phyloP scores from a whole-genome alignment of 345 rosid genomes.

The Boechera retrofracta region DNA sequence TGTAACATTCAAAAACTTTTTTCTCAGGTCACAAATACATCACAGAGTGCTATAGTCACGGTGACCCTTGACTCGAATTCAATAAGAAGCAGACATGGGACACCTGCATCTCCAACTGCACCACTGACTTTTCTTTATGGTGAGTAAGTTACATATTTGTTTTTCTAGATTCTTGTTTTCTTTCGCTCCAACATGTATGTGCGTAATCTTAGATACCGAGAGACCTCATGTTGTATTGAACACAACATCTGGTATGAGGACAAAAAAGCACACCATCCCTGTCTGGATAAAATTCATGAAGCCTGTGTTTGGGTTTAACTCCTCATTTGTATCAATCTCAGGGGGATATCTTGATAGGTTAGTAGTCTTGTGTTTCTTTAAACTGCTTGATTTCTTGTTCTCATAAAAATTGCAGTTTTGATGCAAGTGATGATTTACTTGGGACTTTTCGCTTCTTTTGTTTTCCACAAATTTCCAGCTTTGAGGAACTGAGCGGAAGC shows the following conservation, averaged over 20 bases:
- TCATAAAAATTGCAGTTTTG: neutral
- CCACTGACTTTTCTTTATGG: conserved; percentile 89
- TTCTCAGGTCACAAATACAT: conserved; percentile 70
- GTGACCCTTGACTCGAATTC: conserved; percentile 54
- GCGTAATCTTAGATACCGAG: conserved; percentile 64
- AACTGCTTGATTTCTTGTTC: neutral
- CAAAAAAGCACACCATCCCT: conserved; percentile 63
- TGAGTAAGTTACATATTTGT: conserved; percentile 37
- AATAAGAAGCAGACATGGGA: conserved; percentile 75
- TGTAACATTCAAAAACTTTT: conserved; percentile 11
- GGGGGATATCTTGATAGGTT: conserved; percentile 85
- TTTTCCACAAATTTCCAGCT: conserved; percentile 53
- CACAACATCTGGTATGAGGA: conserved; percentile 69
- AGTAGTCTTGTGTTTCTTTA: conserved; percentile 38
- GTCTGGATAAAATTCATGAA: conserved; percentile 71
- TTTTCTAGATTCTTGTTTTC: conserved; percentile 13
- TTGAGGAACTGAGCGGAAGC: conserved; percentile 69
- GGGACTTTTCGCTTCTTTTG: neutral
- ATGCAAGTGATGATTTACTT: neutral
- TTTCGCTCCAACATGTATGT: neutral
- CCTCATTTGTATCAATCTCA: conserved; percentile 70
- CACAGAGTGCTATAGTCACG: conserved; percentile 61
- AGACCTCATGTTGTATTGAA: conserved; percentile 76
- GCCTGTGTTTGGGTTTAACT: conserved; percentile 86
- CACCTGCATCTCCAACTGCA: conserved; percentile 71